phyloP scores from a whole-genome alignment of 2,329 filamentous ascomycete genomes.

The Neofusicoccum kwambonambiense region DNA sequence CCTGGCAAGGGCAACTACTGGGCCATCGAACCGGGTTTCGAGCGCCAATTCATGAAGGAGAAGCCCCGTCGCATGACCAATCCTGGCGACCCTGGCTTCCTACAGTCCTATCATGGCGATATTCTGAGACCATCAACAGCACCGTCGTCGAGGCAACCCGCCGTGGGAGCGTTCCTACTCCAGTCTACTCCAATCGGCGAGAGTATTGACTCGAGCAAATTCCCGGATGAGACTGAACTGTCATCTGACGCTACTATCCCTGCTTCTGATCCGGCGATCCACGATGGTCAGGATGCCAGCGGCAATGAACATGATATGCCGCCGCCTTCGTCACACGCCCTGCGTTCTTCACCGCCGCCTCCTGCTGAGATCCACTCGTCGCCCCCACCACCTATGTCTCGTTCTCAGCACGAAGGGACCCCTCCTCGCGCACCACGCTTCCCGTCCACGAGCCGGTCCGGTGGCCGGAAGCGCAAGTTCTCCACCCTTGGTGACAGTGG shows the following conservation, averaged over 20 bases:
- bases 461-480: conserved; percentile 73
- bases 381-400: conserved; percentile 79
- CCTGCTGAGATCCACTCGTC: conserved; percentile 78
- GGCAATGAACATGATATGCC: conserved; percentile 36
- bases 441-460: conserved; percentile 62
- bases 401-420: conserved; percentile 63
- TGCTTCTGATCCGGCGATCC: conserved; percentile 50
- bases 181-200: conserved; percentile 33
- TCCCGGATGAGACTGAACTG: conserved; percentile 50
- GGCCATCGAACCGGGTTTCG: conserved; percentile 87
- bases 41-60: conserved; percentile 85
- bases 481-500: conserved; percentile 87
- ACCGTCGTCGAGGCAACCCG: conserved; percentile 23
- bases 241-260: conserved; percentile 54
- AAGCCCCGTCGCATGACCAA: conserved; percentile 64
- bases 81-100: conserved; percentile 30
- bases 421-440: conserved; percentile 68
- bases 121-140: conserved; percentile 39
- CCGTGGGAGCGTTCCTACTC: conserved; percentile 6
- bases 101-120: conserved; percentile 33
- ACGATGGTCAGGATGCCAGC: conserved; percentile 45
- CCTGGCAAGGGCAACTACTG: conserved; percentile 98
- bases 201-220: conserved; percentile 50
- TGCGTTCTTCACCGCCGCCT: conserved; percentile 70
- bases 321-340: conserved; percentile 41